phyloP scores from a whole-genome alignment of 2,329 filamentous ascomycete species.

The Verruconis gallopava region DNA sequence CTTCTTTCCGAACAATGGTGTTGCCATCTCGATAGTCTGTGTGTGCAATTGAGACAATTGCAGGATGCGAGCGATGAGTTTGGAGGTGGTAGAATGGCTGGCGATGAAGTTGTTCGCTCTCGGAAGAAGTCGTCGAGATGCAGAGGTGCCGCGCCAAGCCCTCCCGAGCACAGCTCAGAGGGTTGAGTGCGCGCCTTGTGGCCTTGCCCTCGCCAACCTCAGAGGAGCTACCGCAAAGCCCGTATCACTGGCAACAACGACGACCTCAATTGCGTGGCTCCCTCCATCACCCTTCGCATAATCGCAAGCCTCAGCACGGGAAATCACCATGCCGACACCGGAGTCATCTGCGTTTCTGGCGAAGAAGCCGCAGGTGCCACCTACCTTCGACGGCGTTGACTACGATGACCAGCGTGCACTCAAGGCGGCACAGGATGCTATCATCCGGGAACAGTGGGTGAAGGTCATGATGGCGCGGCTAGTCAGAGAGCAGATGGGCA shows the following conservation, averaged over 20 bases:
- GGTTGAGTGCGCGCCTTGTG: background rate
- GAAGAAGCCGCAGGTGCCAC: constrained; percentile 69
- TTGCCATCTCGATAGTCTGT: constrained; percentile 16
- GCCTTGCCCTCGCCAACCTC: no score
- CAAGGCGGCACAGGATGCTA: constrained; percentile 71
- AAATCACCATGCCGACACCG: constrained; percentile 60
- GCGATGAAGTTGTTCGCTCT: background rate
- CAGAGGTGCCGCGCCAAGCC: no score
- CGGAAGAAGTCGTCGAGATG: background rate
- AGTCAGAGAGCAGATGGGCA: constrained; percentile 69
- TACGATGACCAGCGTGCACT: constrained; percentile 70
- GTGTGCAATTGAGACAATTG: constrained; percentile 6
- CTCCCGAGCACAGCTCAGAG: background rate
- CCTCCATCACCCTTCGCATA: no score
- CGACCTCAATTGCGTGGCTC: no score
- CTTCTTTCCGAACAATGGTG: constrained; percentile 39
- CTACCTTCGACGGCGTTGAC: constrained; percentile 77
- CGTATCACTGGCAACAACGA: no score
- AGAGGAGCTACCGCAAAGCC: no score
- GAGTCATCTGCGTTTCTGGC: constrained; percentile 72
- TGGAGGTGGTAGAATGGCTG: constrained; percentile 10
- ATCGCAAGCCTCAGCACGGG: no score
- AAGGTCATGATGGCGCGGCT: constrained; percentile 78
- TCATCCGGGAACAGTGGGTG: constrained; percentile 80
- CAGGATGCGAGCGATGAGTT: constrained; percentile 7